These are phyloP conservation scores for Suillus luteus DNA, from an alignment of 768 basidiomycete genomes.

Conservation along the genomic window DNA sequence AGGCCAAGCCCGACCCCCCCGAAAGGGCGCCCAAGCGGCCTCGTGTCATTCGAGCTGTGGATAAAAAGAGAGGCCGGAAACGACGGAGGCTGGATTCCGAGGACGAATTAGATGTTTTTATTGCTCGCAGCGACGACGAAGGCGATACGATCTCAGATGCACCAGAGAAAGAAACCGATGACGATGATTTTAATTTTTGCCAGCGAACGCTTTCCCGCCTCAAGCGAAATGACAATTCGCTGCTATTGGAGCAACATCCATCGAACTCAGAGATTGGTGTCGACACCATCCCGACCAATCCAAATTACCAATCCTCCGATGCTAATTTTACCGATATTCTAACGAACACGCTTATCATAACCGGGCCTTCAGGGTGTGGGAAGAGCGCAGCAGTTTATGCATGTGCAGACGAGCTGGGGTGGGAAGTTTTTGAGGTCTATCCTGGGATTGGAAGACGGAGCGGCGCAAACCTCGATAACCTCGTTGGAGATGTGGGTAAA, in stretches of 20 bases:
- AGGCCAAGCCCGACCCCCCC: slow-evolving; percentile 21
- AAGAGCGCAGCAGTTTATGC: slow-evolving; percentile 95
- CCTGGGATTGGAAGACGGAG: slow-evolving; percentile 92
- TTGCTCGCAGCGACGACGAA: slow-evolving; percentile 45
- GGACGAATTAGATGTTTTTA: slow-evolving; percentile 59
- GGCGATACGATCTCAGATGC: slow-evolving; percentile 27
- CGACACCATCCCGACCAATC: slow-evolving; percentile 14
- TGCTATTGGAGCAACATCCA: background rate
- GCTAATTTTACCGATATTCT: slow-evolving; percentile 48
- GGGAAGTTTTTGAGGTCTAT: slow-evolving; percentile 96
- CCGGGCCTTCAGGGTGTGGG: slow-evolving; percentile 81
- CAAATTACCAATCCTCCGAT: slow-evolving; percentile 17
- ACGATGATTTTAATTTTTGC: slow-evolving; percentile 36
- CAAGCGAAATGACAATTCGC: slow-evolving; percentile 6
- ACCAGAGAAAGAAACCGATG: slow-evolving; percentile 40
- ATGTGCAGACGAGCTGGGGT: slow-evolving; percentile 90
- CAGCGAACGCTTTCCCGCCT: slow-evolving; percentile 26
- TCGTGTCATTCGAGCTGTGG: slow-evolving; percentile 57
- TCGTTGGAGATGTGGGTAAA: slow-evolving; percentile 91
- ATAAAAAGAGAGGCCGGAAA: slow-evolving; percentile 51
- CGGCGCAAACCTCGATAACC: slow-evolving; percentile 70
- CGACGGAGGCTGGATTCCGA: slow-evolving; percentile 53
- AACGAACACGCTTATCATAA: slow-evolving; percentile 84
- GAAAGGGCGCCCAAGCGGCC: slow-evolving; percentile 55
- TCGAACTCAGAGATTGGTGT: slow-evolving; percentile 10